A percentile compares a stretch with the other conserved stretches of the same genome.
Evolutionary conservation across 257 asterid species (phyloP).

Genomic region (Nicotiana undulata): DNA sequence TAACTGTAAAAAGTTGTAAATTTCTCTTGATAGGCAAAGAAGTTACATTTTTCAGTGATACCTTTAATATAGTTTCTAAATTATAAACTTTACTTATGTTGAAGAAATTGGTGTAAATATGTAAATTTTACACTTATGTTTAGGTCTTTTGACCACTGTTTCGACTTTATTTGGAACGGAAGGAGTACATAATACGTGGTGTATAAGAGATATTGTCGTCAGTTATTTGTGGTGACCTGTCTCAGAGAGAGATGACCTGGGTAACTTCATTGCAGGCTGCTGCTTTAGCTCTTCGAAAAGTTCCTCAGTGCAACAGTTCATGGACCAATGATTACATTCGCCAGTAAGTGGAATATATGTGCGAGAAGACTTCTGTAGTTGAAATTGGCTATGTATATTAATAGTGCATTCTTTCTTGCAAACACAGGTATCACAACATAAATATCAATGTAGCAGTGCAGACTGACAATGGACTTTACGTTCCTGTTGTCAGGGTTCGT

Average conservation of each 20-base stretch:
- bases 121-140: not conserved
- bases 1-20: not conserved
- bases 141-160: not conserved
- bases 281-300: conserved; percentile 95
- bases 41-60: not conserved
- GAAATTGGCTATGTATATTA: not conserved
- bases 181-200: not conserved
- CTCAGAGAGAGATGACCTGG: not conserved
- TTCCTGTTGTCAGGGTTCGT: conserved; percentile 77
- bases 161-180: not conserved
- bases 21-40: not conserved
- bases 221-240: not conserved
- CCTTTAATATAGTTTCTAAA: not conserved
- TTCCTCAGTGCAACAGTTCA: conserved; percentile 96
- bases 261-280: conserved; percentile 62
- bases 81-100: not conserved
- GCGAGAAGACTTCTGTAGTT: not conserved
- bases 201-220: not conserved
- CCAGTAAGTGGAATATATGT: conserved; percentile 57
- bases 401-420: conserved; percentile 3
- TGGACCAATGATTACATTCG: conserved; percentile 96
- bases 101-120: not conserved
- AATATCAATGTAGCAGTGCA: conserved; percentile 95
- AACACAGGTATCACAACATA: conserved; percentile 66
- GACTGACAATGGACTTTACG: conserved; percentile 86